A percentile compares a stretch with the other conserved stretches of the same genome.
These are phyloP conservation scores for Ramaria rubella DNA, from an alignment of 768 basidiomycete species.

Conservation along the genomic window DNA sequence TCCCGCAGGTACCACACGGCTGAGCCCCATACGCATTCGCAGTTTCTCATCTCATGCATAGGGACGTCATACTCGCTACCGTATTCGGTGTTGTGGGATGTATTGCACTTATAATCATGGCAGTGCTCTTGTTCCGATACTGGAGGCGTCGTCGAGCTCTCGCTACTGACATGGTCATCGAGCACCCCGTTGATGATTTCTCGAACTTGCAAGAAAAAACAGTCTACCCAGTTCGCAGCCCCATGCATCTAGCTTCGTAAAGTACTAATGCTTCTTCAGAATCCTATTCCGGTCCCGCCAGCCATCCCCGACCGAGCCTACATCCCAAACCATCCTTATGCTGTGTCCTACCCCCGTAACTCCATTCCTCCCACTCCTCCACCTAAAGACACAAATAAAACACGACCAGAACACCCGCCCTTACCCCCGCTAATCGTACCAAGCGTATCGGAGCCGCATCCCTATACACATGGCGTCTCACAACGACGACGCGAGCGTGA, in stretches of 20 bases:
- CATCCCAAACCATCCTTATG: conserved; percentile 2
- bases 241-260: not conserved
- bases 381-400: not conserved
- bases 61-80: conserved; percentile 4
- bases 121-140: not conserved
- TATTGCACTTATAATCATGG: not conserved
- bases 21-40: not conserved
- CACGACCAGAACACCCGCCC: not conserved
- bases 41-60: conserved; percentile 1
- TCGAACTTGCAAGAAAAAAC: not conserved
- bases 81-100: conserved; percentile 2
- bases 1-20: not conserved
- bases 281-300: not conserved
- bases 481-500: not conserved
- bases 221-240: not conserved
- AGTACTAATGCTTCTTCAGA: not conserved
- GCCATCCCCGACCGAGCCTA: not conserved
- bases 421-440: not conserved
- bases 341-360: not conserved
- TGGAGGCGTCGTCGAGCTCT: not conserved
- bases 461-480: not conserved
- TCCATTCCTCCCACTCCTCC: not conserved
- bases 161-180: not conserved
- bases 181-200: not conserved
- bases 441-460: not conserved